These are phyloP conservation scores for Camellia oleifera DNA, from an alignment of 179 eudicot genomes.

Conservation along the genomic window DNA sequence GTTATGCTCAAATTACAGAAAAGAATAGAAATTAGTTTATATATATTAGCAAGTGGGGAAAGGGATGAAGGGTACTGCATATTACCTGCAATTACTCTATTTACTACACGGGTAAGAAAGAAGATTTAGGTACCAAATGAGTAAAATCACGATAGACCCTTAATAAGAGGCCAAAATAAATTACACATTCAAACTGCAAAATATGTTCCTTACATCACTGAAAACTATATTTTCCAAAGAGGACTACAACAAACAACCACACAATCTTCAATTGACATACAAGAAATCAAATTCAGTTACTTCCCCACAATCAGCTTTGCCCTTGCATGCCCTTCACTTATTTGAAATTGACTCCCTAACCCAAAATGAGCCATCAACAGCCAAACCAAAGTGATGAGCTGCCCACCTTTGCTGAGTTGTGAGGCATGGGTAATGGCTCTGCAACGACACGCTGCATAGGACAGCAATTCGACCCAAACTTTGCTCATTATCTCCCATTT, in stretches of 20 bases:
- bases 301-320: background rate
- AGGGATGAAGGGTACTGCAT: too few relatives aligned
- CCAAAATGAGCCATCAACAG: slow-evolving; percentile 28
- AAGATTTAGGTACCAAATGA: background rate
- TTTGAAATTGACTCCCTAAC: slow-evolving; percentile 16
- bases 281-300: background rate
- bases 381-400: slow-evolving; percentile 28
- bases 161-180: background rate
- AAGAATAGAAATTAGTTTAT: too few relatives aligned
- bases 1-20: too few relatives aligned
- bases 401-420: slow-evolving; percentile 25
- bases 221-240: too few relatives aligned
- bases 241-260: too few relatives aligned
- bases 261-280: background rate
- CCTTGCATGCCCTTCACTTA: background rate
- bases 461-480: slow-evolving; percentile 27
- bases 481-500: slow-evolving; percentile 25
- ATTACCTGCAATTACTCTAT: too few relatives aligned
- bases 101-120: too few relatives aligned
- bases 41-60: too few relatives aligned
- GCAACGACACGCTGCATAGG: slow-evolving; percentile 16
- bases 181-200: background rate
- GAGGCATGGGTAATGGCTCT: slow-evolving; percentile 20
- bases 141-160: background rate
- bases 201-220: too few relatives aligned